phyloP scores from a whole-genome alignment of 805 yeast genomes.

The Metschnikowia noctiluminum region DNA sequence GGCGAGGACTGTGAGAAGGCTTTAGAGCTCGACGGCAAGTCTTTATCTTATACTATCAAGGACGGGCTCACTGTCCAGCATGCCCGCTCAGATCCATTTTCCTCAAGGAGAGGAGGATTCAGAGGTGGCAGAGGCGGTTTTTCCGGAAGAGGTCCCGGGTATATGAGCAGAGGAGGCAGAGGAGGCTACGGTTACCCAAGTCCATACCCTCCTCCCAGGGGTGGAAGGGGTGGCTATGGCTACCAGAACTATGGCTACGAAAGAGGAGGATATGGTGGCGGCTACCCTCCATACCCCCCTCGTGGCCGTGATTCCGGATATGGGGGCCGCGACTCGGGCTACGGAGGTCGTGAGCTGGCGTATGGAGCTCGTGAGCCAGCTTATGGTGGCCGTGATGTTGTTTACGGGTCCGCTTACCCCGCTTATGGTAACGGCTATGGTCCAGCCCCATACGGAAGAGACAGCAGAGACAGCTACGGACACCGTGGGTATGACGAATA shows the following conservation, averaged over 20 bases:
- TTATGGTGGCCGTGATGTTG: slow-evolving; percentile 17
- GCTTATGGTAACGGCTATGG: slow-evolving; percentile 6
- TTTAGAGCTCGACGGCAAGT: slow-evolving; percentile 44
- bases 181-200: slow-evolving; percentile 25
- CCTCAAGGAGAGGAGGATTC: slow-evolving; percentile 33
- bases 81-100: slow-evolving; percentile 54
- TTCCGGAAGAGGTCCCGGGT: slow-evolving; percentile 21
- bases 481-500: slow-evolving; percentile 20
- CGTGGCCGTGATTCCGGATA: slow-evolving; percentile 13
- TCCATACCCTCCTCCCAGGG: slow-evolving; percentile 16
- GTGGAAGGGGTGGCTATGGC: slow-evolving; percentile 24
- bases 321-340: slow-evolving; percentile 19
- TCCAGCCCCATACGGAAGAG: slow-evolving; percentile 4
- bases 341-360: slow-evolving; percentile 12
- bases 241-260: slow-evolving; percentile 17
- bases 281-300: slow-evolving; percentile 14
- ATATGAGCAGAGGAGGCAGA: slow-evolving; percentile 14
- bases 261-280: slow-evolving; percentile 24
- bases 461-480: slow-evolving; percentile 14
- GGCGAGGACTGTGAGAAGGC: slow-evolving; percentile 55
- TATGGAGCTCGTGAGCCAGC: slow-evolving; percentile 21
- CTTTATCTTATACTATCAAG: slow-evolving; percentile 38
- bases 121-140: slow-evolving; percentile 18
- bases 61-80: slow-evolving; percentile 49
- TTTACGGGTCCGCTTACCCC: slow-evolving; percentile 4